A percentile compares a stretch with the other conserved stretches of the same genome.
Conservation (phyloP, 305 asterid genomes). For the Caryopteris hybrid region DNA sequence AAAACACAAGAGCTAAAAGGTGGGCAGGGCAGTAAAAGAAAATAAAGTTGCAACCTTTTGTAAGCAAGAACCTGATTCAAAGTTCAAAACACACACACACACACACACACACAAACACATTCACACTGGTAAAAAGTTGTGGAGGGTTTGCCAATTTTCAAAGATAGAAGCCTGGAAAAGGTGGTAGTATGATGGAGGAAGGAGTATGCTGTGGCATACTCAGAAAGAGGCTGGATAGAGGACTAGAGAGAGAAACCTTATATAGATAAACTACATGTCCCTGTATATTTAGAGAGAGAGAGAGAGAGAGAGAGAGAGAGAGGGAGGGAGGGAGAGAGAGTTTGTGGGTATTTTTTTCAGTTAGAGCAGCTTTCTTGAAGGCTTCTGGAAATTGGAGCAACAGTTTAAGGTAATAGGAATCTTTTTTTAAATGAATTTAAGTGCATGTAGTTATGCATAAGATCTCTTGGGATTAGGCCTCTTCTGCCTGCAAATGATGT, state of each 20-base stretch:
- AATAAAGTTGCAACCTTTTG: constrained; percentile 39
- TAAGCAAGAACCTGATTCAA: constrained; percentile 52
- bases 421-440: constrained; percentile 19
- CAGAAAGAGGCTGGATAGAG: constrained; percentile 35
- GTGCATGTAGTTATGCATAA: constrained; percentile 11
- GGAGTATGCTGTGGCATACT: constrained; percentile 23
- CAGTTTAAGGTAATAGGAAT: constrained; percentile 29
- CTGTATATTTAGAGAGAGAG: constrained; percentile 13
- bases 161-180: constrained; percentile 22
- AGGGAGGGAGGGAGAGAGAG: constrained; percentile 23
- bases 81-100: constrained; percentile 20
- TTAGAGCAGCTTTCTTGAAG: constrained; percentile 50
- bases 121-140: constrained; percentile 23
- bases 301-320: constrained; percentile 24
- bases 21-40: constrained; percentile 17
- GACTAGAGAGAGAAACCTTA: constrained; percentile 35
- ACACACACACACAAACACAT: not conserved
- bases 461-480: constrained; percentile 46
- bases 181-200: constrained; percentile 20
- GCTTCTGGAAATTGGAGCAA: constrained; percentile 40
- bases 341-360: constrained; percentile 22
- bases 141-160: constrained; percentile 31
- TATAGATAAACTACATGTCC: constrained; percentile 4
- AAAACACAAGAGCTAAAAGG: constrained; percentile 37
- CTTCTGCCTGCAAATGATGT: constrained; percentile 28